phyloP scores from a whole-genome alignment of 768 basidiomycete genomes.

The Saitozyma podzolica region DNA sequence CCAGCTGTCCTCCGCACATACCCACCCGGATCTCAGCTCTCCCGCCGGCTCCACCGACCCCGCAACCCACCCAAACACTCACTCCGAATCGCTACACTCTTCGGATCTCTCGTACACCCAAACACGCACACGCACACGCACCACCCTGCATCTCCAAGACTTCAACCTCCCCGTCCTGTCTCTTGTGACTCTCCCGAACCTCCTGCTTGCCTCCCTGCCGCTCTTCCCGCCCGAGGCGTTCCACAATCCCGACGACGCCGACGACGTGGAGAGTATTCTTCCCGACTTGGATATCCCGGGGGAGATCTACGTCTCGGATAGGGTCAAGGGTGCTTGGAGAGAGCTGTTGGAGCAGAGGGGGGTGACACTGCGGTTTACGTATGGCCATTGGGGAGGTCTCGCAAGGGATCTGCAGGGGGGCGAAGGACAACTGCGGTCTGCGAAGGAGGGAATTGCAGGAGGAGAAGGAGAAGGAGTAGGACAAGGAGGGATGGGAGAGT shows the following conservation, averaged over 20 bases:
- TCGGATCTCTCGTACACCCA: too few relatives aligned
- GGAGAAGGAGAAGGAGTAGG: too few relatives aligned
- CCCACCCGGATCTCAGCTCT: slow-evolving; percentile 6
- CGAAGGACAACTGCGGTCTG: neutral
- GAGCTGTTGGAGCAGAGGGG: slow-evolving; percentile 60
- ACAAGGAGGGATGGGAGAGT: slow-evolving; percentile 38
- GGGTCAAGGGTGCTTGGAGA: slow-evolving; percentile 67
- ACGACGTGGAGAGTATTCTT: slow-evolving; percentile 33
- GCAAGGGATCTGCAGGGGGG: slow-evolving; percentile 9
- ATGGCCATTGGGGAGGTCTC: slow-evolving; percentile 70
- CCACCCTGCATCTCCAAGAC: slow-evolving; percentile 79
- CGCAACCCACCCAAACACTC: neutral
- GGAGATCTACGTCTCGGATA: slow-evolving; percentile 67
- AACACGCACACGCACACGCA: slow-evolving; percentile 40
- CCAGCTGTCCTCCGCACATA: neutral
- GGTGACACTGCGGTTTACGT: slow-evolving; percentile 71
- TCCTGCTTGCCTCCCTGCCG: slow-evolving; percentile 48
- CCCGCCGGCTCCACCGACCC: neutral
- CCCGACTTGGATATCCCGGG: slow-evolving; percentile 56
- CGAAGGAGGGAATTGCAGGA: too few relatives aligned
- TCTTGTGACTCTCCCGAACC: slow-evolving; percentile 58
- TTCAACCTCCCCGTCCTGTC: slow-evolving; percentile 81
- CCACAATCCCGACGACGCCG: slow-evolving; percentile 30
- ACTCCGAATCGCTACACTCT: neutral
- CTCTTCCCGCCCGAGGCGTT: slow-evolving; percentile 28